phyloP scores from a whole-genome alignment of 495 filamentous ascomycete genomes.

The Barbatosphaeria neglecta region DNA sequence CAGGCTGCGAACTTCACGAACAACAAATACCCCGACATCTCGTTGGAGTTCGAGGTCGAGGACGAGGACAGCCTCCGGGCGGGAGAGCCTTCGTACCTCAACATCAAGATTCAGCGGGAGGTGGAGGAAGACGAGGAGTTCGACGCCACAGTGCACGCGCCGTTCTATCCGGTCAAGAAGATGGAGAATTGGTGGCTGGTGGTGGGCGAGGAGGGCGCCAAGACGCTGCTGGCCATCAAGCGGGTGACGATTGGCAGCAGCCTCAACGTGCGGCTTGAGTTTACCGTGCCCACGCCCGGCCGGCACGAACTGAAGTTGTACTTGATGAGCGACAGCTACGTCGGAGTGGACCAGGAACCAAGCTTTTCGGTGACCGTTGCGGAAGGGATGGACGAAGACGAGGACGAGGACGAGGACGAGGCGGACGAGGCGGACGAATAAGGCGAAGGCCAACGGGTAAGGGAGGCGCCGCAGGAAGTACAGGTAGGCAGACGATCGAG shows the following conservation, averaged over 20 bases:
- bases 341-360: constrained; percentile 94
- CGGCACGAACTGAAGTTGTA: constrained; percentile 82
- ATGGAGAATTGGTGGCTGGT: constrained; percentile 98
- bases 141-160: constrained; percentile 81
- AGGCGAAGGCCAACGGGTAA: too few species aligned
- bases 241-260: constrained; percentile 73
- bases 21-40: constrained; percentile 86
- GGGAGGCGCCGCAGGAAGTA: neutral
- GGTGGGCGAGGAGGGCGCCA: constrained; percentile 80
- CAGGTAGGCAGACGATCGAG: too few species aligned
- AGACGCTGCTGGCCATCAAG: constrained; percentile 84
- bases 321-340: constrained; percentile 95
- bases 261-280: constrained; percentile 73
- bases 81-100: constrained; percentile 71
- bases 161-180: constrained; percentile 87
- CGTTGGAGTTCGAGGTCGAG: constrained; percentile 76
- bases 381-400: constrained; percentile 93
- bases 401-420: constrained; percentile 70
- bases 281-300: constrained; percentile 73
- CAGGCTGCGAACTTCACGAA: constrained; percentile 97
- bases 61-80: constrained; percentile 69
- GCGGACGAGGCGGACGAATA: constrained; percentile 32
- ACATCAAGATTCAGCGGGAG: constrained; percentile 77
- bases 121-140: constrained; percentile 61
- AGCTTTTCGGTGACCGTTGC: constrained; percentile 72